Evolutionary conservation across 495 filamentous ascomycete genomes (phyloP), one percentile per base, ranked within the genome.

Genomic region (Aspergillus campestris): DNA sequence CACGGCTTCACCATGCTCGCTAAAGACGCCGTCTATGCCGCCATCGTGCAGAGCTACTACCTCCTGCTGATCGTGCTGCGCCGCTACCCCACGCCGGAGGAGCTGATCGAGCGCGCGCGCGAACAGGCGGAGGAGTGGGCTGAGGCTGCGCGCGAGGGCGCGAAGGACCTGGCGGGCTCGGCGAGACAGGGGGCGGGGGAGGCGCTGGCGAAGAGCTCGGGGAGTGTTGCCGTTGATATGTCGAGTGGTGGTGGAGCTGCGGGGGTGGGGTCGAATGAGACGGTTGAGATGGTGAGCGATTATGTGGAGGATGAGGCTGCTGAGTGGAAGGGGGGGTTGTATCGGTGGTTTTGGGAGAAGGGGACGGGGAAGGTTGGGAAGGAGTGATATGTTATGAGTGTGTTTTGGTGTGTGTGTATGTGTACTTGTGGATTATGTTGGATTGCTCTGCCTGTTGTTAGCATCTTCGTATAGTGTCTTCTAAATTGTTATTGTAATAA

Each of bases 1-100:
- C 87, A 94, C 53, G 90, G 89, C 1, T 78, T 87, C 24, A 89
- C 88, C n/a, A 94, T 94, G 87, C 63, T 94, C 39, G 77, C 86
- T 27, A 95, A 95, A 63, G 85, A 94, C 42, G 64, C 73, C 11
- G 78, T 89, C n/a, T 89, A 95, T 50, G 64, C 73, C n/a, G 52
- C 80, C 12, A 78, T 95, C 46, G 72, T 94, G 15, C 77, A 75
- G 48, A 53, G 80, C 10, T 94, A 91, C 59, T 84, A 74, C 32
- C 37, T 64, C 15, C 50, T 73, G 0, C 57, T 73, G 1, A 55
- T 71, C 30, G 34, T 65, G 5, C 44, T 65, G 1, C 59, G 62
- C 29, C 60, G 55, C n/a, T 72, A 72, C 45, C 71, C 73, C 0
- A 65, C 58, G 3, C 63, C 72, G 0, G 65, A 75, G 8, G 64